Evolutionary conservation across 2,329 filamentous ascomycete genomes (phyloP).

Genomic region (Fusarium oligoseptatum): DNA sequence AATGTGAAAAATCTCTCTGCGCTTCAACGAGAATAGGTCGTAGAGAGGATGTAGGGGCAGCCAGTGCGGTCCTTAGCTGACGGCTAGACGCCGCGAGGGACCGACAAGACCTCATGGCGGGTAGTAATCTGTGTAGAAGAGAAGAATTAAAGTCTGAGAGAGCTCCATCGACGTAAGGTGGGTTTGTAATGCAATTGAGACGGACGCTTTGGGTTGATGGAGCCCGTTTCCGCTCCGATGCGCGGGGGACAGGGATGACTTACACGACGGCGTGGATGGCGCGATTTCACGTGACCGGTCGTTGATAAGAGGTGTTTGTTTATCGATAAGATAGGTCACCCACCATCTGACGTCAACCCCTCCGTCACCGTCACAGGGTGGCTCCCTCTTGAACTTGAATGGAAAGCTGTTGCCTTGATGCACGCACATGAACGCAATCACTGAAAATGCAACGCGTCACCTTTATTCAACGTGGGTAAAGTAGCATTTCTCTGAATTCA

Average conservation of each 20-base stretch:
- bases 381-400: not conserved
- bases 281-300: conserved; percentile 46
- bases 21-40: conserved; percentile 13
- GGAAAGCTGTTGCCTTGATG: conserved; percentile 31
- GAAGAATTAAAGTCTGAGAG: not conserved
- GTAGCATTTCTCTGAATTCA: not conserved
- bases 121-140: not conserved
- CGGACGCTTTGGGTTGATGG: conserved; percentile 31
- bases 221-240: conserved; percentile 33
- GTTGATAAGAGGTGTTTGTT: not conserved
- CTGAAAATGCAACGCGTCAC: conserved; percentile 34
- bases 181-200: conserved; percentile 44
- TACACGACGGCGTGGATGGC: conserved; percentile 37
- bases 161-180: conserved; percentile 18
- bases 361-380: not conserved
- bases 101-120: conserved; percentile 43
- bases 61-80: conserved; percentile 29
- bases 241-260: conserved; percentile 28
- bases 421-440: conserved; percentile 13
- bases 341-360: conserved; percentile 30
- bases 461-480: conserved; percentile 9
- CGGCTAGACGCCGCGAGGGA: conserved; percentile 35
- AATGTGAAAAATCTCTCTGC: not conserved
- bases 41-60: not conserved
- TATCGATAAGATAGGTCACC: conserved; percentile 35